Evolutionary conservation across 2,329 filamentous ascomycete genomes (phyloP).

Genomic region (Coniochaeta prunicola): DNA sequence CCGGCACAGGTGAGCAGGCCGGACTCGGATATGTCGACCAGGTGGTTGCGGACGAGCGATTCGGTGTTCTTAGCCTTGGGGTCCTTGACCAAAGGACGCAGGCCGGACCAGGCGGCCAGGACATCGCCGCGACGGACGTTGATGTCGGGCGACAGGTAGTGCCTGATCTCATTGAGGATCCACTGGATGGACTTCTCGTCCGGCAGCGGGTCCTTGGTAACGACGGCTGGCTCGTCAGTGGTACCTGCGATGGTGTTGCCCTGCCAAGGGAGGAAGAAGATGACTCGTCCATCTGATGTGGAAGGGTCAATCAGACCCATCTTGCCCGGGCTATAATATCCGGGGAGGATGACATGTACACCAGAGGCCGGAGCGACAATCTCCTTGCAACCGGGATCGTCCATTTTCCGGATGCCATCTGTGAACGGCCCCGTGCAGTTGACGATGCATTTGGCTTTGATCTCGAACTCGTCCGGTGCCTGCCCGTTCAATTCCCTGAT

Average conservation of each 20-base stretch:
- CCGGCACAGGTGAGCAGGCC: conserved; percentile 75
- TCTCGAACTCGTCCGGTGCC: conserved; percentile 51
- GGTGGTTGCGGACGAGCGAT: conserved; percentile 74
- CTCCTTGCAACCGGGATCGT: conserved; percentile 59
- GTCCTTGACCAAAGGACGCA: conserved; percentile 73
- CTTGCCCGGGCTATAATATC: conserved; percentile 69
- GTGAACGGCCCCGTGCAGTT: conserved; percentile 81
- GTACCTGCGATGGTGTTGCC: conserved; percentile 81
- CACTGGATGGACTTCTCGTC: conserved; percentile 74
- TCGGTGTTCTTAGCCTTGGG: conserved; percentile 77
- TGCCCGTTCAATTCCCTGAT: conserved; percentile 50
- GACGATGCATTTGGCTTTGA: conserved; percentile 73
- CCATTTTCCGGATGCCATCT: conserved; percentile 73
- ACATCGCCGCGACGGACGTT: conserved; percentile 69
- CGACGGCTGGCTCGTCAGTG: conserved; percentile 65
- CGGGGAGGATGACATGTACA: conserved; percentile 76
- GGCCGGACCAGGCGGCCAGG: conserved; percentile 71
- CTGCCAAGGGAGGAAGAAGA: conserved; percentile 84
- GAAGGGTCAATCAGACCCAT: conserved; percentile 79
- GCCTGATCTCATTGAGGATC: conserved; percentile 71
- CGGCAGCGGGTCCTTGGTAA: conserved; percentile 63
- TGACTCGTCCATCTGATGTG: conserved; percentile 78
- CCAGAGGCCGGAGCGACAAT: conserved; percentile 77
- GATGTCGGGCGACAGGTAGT: conserved; percentile 69
- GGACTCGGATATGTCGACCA: conserved; percentile 67